These are phyloP conservation scores for Aspergillus sp. DNA, from an alignment of 2,329 filamentous ascomycete genomes.

Conservation along the genomic window DNA sequence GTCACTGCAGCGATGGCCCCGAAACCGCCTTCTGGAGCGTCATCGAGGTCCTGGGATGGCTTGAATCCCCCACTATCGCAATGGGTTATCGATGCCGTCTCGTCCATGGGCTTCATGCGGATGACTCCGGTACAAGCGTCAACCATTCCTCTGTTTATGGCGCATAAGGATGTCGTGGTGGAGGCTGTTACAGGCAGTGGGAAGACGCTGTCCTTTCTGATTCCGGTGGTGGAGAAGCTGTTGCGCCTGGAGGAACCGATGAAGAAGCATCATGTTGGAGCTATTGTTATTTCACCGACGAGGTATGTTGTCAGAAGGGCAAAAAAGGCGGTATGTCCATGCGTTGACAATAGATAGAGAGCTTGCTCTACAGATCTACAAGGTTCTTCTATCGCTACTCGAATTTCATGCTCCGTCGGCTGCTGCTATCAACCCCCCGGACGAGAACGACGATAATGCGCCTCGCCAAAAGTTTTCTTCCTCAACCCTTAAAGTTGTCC, in stretches of 20 bases:
- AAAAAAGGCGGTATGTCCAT: too few species aligned
- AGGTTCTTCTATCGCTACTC: constrained; percentile 67
- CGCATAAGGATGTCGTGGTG: constrained; percentile 86
- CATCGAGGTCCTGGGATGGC: constrained; percentile 56
- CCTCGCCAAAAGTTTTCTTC: constrained; percentile 33
- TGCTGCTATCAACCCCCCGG: constrained; percentile 33
- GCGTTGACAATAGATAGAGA: constrained; percentile 48
- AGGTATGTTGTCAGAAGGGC: constrained; percentile 26
- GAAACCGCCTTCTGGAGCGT: constrained; percentile 37
- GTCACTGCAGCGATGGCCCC: constrained; percentile 18
- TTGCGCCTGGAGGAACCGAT: constrained; percentile 71
- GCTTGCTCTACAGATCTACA: constrained; percentile 80
- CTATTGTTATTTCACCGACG: constrained; percentile 87
- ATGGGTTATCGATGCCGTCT: constrained; percentile 80
- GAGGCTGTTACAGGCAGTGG: constrained; percentile 88
- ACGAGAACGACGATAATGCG: constrained; percentile 31
- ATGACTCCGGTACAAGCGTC: constrained; percentile 96
- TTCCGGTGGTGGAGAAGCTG: constrained; percentile 75
- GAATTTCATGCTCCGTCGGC: constrained; percentile 76
- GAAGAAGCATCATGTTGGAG: constrained; percentile 82
- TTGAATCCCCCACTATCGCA: constrained; percentile 62
- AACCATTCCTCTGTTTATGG: constrained; percentile 78
- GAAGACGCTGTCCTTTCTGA: constrained; percentile 78
- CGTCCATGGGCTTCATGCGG: constrained; percentile 73
- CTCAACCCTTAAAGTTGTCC: constrained; percentile 56